These are phyloP conservation scores for Metschnikowia vanudenii DNA, from an alignment of 805 yeast species.

Conservation along the genomic window DNA sequence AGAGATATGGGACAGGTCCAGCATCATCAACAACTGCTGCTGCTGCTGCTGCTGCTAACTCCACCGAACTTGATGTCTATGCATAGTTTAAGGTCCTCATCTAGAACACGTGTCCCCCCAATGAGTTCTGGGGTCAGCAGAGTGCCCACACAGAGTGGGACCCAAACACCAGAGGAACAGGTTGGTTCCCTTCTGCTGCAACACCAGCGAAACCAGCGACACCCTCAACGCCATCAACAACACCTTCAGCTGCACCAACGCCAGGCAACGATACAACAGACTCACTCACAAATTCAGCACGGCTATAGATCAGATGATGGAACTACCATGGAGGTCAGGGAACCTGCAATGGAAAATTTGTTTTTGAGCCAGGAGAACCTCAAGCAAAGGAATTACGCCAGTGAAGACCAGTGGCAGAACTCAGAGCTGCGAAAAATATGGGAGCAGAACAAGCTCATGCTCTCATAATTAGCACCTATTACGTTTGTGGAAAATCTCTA, in stretches of 20 bases:
- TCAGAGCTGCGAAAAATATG: conserved; percentile 19
- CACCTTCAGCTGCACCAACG: conserved; percentile 1
- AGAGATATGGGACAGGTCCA: neutral
- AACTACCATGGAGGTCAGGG: neutral
- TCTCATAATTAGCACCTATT: too few species aligned
- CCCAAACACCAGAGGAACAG: neutral
- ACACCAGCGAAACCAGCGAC: neutral
- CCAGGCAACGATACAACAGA: neutral
- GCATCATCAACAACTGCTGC: neutral
- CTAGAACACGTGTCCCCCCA: neutral
- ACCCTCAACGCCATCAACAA: neutral
- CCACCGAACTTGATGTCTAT: conserved; percentile 7
- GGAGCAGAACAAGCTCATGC: conserved; percentile 20
- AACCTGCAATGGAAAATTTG: conserved; percentile 1
- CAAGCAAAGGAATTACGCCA: neutral
- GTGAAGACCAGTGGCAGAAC: conserved; percentile 11
- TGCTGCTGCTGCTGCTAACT: neutral
- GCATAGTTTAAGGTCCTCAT: conserved; percentile 7
- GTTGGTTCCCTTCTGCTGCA: neutral
- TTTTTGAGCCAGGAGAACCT: conserved; percentile 3
- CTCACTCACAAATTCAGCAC: neutral
- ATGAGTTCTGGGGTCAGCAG: neutral
- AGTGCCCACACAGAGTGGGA: neutral
- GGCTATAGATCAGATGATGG: conserved; percentile 2
- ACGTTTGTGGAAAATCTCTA: neutral